Evolutionary conservation across 805 yeast genomes (phyloP), one percentile per base, ranked within the genome.

Genomic region (Saccharomycopsis fermentans): DNA sequence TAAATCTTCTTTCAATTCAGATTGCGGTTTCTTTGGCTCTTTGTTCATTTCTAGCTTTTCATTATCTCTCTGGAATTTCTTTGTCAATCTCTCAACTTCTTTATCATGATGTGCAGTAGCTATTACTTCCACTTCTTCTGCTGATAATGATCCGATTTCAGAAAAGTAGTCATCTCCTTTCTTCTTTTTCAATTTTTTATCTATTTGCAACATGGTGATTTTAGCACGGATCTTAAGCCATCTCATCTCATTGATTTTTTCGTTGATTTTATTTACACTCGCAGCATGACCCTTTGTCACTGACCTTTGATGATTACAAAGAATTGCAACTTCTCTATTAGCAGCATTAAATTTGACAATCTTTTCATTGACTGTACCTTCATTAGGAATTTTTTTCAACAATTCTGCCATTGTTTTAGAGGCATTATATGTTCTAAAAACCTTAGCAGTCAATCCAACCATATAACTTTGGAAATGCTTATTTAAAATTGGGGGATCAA

Each of bases 361-460:
- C 66, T 90, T 92, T 69, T 91, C 97, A 26, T 87, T 85, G 3
- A 89, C 86, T 0, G 96, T 82, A 29, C 97, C 97, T 67, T 82
- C 86, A 69, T 89, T 87, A n/a, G 85, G 78, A 64, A 92, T 90
- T 66, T 84, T 73, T 68, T 87, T 96, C 61, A 92, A 72, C 69
- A 90, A 96, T 67, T 91, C 96, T 71, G 91, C 97, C 97, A 91
- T 92, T 1, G 97, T 90, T 70, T 88, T 87, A 1, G 97, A 88
- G 0, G 98, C 98, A 73, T 91, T 91, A 69, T 88, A 91, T 0
- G 98, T 91, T 83, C 98, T 95, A 77, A 91, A 92, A 21, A 91
- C 97, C 71, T 91, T 91, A 4, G 98, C 98, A 0, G 97, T 90
- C 63, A 91, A 77, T 0, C 98, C 98, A 26, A 87, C 83, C 94